phyloP scores from a whole-genome alignment of 768 basidiomycete species.

The Paxillus ammoniavirescens region DNA sequence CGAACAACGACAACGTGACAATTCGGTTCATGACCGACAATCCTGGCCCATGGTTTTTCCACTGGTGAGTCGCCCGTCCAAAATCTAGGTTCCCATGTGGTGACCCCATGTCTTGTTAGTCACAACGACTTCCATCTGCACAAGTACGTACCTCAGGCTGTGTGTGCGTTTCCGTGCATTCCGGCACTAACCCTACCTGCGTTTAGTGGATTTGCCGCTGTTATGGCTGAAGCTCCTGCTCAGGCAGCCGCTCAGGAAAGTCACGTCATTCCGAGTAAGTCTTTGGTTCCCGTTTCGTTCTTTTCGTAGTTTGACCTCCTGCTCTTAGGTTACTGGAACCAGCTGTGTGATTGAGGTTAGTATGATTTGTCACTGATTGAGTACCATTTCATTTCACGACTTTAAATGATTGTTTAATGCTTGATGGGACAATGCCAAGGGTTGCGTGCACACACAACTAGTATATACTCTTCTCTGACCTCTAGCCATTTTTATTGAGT shows the following conservation, averaged over 20 bases:
- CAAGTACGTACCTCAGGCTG: slow-evolving; percentile 8
- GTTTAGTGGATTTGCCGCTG: slow-evolving; percentile 18
- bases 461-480: too few relatives aligned
- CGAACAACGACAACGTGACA: slow-evolving; percentile 39
- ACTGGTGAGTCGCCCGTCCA: slow-evolving; percentile 14
- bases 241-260: slow-evolving; percentile 4
- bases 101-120: slow-evolving; percentile 3
- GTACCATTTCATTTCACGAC: too few relatives aligned
- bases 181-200: slow-evolving; percentile 20
- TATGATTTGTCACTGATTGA: too few relatives aligned
- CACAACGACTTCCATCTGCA: slow-evolving; percentile 22
- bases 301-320: neutral
- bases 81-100: neutral
- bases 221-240: slow-evolving; percentile 17
- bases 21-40: slow-evolving; percentile 68
- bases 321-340: slow-evolving; percentile 9
- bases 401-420: too few relatives aligned
- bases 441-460: too few relatives aligned
- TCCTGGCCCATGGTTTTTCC: slow-evolving; percentile 33
- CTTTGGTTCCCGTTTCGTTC: neutral
- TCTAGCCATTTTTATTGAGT: too few relatives aligned
- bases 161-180: slow-evolving; percentile 27
- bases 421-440: too few relatives aligned
- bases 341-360: slow-evolving; percentile 11
- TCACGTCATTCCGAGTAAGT: slow-evolving; percentile 11